Base-by-base conservation (phyloP, 1,284 basidiomycete genomes). In the Ustilago bromivora region DNA sequence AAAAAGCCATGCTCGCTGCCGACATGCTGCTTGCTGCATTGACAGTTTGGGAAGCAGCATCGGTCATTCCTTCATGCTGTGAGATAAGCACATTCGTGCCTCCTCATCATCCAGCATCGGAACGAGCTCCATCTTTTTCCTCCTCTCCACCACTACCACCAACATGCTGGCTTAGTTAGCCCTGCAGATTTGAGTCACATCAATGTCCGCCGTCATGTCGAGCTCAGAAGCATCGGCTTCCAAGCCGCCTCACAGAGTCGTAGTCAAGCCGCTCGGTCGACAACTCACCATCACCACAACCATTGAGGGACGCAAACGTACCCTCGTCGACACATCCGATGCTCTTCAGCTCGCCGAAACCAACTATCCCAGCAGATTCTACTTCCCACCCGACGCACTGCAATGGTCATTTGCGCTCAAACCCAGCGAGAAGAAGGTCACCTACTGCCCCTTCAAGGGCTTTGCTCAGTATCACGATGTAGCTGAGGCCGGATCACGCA, bases 381-480 rank as follows among this genome's bases (percentile, higher is more conserved):
- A 78, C 66, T 71, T 75, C 34, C 76, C 72, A 5, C 66, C 55
- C 19, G 65, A 71, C 17, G 71, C 76, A 2, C 38, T 78, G 0
- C 68, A 71, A 28, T 59, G 55, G 49, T 70, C 72, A 1, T 75
- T 78, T 32, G 38, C 58, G 1, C 65, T 72, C 49, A 63, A 66
- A 15, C 61, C 58, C 1, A 71, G 68, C 62, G 55, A 69, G 11
- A 59, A 52, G 43, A 43, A 57, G 10, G 62, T 71, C 3, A 78
- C 76, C 8, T 78, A 75, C 38, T 78, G 76, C 47, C 76, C 76
- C 2, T 78, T 12, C 66, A 78, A 78, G 43, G 76, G 76, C 31
- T 75, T 69, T 46, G 72, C 76, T 0, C 56, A 64, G 49, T 78
- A 75, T 40, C 58, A 63, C 52, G 72, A 75, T 17, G 51, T 75